phyloP scores from a whole-genome alignment of 805 yeast genomes.

The Schwanniomyces pseudopolymorphus region DNA sequence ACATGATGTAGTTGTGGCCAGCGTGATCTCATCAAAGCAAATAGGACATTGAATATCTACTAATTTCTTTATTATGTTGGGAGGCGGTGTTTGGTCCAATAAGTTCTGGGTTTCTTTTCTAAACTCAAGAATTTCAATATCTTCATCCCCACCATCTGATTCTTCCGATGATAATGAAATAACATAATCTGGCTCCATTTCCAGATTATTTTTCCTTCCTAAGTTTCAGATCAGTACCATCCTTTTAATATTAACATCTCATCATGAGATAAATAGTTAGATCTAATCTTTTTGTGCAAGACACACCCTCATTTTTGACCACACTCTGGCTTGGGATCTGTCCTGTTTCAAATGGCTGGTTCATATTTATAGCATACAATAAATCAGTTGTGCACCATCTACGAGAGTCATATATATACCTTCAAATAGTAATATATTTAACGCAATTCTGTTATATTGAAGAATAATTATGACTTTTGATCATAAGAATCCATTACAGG shows the following conservation, averaged over 20 bases:
- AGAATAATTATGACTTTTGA: slow-evolving; percentile 8
- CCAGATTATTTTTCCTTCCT: neutral
- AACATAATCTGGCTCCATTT: slow-evolving; percentile 11
- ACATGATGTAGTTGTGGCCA: slow-evolving; percentile 42
- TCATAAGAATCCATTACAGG: slow-evolving; percentile 37
- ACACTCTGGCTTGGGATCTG: neutral
- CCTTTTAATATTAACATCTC: too few species aligned
- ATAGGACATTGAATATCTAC: slow-evolving; percentile 43
- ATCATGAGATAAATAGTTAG: neutral
- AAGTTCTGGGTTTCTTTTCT: slow-evolving; percentile 34
- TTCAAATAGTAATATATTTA: neutral
- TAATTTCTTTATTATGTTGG: slow-evolving; percentile 28
- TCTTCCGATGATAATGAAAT: slow-evolving; percentile 21
- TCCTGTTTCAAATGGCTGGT: slow-evolving; percentile 1
- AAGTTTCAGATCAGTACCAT: neutral
- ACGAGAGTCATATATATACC: neutral
- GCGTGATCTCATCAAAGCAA: slow-evolving; percentile 40
- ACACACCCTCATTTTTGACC: neutral
- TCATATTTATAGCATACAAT: neutral
- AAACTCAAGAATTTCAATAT: slow-evolving; percentile 38
- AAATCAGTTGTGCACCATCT: neutral
- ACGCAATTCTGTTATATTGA: neutral
- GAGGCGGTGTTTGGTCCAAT: slow-evolving; percentile 23
- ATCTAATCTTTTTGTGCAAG: neutral
- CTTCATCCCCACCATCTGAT: slow-evolving; percentile 29